phyloP scores from a whole-genome alignment of 2,329 filamentous ascomycete genomes.

The Penicillium verrucosum region DNA sequence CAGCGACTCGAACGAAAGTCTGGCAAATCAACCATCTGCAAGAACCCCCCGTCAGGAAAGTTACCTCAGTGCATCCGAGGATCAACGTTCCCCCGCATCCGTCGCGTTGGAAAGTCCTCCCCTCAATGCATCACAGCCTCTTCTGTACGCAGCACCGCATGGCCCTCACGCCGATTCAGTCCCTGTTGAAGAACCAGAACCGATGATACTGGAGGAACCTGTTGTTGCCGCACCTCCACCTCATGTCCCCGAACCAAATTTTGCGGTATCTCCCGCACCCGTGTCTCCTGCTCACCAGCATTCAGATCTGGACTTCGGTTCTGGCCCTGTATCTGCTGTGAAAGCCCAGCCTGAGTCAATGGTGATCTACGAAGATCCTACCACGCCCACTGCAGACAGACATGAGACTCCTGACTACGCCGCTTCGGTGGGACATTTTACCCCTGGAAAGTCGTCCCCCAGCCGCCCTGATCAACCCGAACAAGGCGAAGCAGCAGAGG shows the following conservation, averaged over 20 bases:
- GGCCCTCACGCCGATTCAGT: slow-evolving; percentile 7
- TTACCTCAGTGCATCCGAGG: slow-evolving; percentile 51
- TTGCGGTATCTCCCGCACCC: neutral
- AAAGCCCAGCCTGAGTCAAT: slow-evolving; percentile 20
- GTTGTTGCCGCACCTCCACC: slow-evolving; percentile 3
- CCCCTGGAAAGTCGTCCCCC: slow-evolving; percentile 3
- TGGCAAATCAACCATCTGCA: slow-evolving; percentile 10
- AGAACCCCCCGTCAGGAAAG: slow-evolving; percentile 9
- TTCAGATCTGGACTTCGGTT: slow-evolving; percentile 3
- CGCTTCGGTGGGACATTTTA: slow-evolving; percentile 4
- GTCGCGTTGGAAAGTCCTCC: slow-evolving; percentile 22
- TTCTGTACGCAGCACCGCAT: neutral
- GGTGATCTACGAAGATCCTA: slow-evolving; percentile 28
- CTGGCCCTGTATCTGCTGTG: slow-evolving; percentile 6
- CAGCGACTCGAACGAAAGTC: slow-evolving; percentile 25
- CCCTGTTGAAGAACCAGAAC: slow-evolving; percentile 13
- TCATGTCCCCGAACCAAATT: neutral
- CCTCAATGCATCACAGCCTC: slow-evolving; percentile 14
- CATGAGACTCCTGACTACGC: slow-evolving; percentile 3
- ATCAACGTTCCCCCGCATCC: slow-evolving; percentile 42
- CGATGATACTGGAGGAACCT: slow-evolving; percentile 9
- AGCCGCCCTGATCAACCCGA: neutral
- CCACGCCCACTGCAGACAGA: slow-evolving; percentile 15
- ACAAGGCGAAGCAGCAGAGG: neutral
- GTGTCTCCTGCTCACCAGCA: neutral